Percentiles rank a stretch among this genome's conserved stretches.
phyloP scores from a whole-genome alignment of 1,139 yeast genomes.

The Candida sojae region DNA sequence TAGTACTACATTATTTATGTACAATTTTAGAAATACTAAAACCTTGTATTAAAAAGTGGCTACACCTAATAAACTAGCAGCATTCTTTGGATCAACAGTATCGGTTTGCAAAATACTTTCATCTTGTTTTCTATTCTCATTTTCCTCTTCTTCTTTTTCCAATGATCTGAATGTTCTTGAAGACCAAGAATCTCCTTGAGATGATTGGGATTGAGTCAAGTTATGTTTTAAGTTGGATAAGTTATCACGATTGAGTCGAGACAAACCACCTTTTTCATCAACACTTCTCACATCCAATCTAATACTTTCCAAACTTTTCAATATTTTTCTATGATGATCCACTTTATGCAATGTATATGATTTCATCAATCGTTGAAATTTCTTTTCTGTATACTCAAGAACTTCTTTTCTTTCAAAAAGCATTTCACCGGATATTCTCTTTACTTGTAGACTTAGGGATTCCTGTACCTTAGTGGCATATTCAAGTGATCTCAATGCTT shows the following conservation, averaged over 20 bases:
- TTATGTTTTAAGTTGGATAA: slow-evolving; percentile 49
- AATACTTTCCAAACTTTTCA: slow-evolving; percentile 73
- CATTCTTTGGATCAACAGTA: slow-evolving; percentile 74
- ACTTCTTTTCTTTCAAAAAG: slow-evolving; percentile 67
- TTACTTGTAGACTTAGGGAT: slow-evolving; percentile 70
- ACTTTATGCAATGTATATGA: slow-evolving; percentile 70
- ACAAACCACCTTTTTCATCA: slow-evolving; percentile 78
- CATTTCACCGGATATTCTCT: slow-evolving; percentile 86
- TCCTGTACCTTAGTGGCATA: slow-evolving; percentile 80
- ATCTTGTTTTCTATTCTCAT: slow-evolving; percentile 24
- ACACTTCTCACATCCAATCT: slow-evolving; percentile 74
- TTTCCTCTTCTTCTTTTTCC: slow-evolving; percentile 34
- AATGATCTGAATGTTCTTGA: slow-evolving; percentile 63
- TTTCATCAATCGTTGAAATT: slow-evolving; percentile 56
- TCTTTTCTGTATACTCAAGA: slow-evolving; percentile 54
- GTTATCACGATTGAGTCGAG: slow-evolving; percentile 78
- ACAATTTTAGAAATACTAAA: no score
- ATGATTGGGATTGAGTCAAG: slow-evolving; percentile 50
- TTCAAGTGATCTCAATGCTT: slow-evolving; percentile 78
- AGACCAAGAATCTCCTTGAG: slow-evolving; percentile 63
- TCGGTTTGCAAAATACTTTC: slow-evolving; percentile 19
- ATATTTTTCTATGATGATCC: slow-evolving; percentile 81
- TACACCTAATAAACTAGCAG: slow-evolving; percentile 77
- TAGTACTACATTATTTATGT: no score
- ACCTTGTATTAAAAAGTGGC: slow-evolving; percentile 51